Base-by-base conservation (phyloP, 2,329 filamentous ascomycete species). In the Eutypella sp. region DNA sequence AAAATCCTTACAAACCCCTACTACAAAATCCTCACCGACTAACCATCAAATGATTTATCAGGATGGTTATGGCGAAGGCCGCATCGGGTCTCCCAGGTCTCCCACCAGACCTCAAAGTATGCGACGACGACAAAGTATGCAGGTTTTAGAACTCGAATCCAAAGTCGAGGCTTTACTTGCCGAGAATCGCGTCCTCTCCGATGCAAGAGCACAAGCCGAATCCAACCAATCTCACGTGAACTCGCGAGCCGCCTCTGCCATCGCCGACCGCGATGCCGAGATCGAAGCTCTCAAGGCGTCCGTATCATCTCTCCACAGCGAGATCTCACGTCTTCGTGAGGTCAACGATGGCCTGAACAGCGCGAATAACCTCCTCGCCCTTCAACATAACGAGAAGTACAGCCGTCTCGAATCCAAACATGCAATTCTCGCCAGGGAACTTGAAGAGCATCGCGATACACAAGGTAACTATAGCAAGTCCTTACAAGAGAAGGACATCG, bases 101-200 rank as follows among this genome's bases (percentile, higher is more conserved):
- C 93, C 93, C 45, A 95, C 89, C 57, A 84, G 92, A 68, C 91
- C 93, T 59, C 89, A 91, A 63, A 96, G 90, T 74, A 87, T 99
- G 80, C 91, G 92, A 59, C 91, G 92, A 64, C 88, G 92, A 63
- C 93, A 96, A 70, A 97, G 92, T 76, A 92, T 97, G 84, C 92
- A 97, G 71, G 83, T 92, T 45, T 83, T 97, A 50, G 92, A 99
- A 60, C 83, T 99, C 62, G 90, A 97, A 73, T 76, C 81, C 49
- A 82, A 80, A 60, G 79, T 99, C 58, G 89, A 96, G 57, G 85
- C 92, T 66, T 76, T 99, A 53, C 74, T 86, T 34, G 82, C 85
- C 19, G 92, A 99, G 65, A 97, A 97, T 62, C 83, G 85, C 46
- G 72, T 82, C 51, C 81, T 99, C 23, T 76, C 81, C 56, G 85